Base-by-base conservation (phyloP, 23 red algal genomes). In the Gracilaria domingensis region DNA sequence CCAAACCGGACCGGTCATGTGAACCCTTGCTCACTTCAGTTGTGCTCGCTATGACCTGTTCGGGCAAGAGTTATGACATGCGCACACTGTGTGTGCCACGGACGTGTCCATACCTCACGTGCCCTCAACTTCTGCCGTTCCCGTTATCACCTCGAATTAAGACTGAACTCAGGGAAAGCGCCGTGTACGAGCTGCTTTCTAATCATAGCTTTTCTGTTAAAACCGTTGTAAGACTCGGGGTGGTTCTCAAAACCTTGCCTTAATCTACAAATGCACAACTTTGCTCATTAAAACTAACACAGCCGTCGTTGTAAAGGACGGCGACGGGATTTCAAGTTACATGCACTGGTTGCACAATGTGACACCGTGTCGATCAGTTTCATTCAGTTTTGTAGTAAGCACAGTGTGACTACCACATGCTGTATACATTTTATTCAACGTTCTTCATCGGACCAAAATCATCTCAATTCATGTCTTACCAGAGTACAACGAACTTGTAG, bases 71-170 rank as follows among this genome's bases (percentile, higher is more conserved):
- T 64, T 11, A 12, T 36, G 64, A 37, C 13, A 12, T 37, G 32
- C 64, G 8, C 30, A 20, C 33, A 37, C 28, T 18, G 16, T 20
- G 16, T 5, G 28, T 18, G 64, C 29, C 32, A 69, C 64, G 64
- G 64, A 69, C 64, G 64, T 69, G 64, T 38, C 16, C 1, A 37
- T 8, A 69, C 16, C 32, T 20, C 64, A 36, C 0, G 32, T 37
- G 64, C 11, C 9, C 23, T 4, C 30, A 23, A 65, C 32, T 20
- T 37, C 3, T 36, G 9, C 32, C 30, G 2, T 69, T 69, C 2
- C 23, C 40, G 23, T 25, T 24, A 13, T 30, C 16, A 34, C 39
- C 72, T 77, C 72, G 72, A 77, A 77, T 77, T 77, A 77, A 49
- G 45, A 8, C 9, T 25, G 11, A 0, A 28, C 38, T 14, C 16